phyloP scores from a whole-genome alignment of 2,329 filamentous ascomycete genomes.

The Leptographium radiaticola region DNA sequence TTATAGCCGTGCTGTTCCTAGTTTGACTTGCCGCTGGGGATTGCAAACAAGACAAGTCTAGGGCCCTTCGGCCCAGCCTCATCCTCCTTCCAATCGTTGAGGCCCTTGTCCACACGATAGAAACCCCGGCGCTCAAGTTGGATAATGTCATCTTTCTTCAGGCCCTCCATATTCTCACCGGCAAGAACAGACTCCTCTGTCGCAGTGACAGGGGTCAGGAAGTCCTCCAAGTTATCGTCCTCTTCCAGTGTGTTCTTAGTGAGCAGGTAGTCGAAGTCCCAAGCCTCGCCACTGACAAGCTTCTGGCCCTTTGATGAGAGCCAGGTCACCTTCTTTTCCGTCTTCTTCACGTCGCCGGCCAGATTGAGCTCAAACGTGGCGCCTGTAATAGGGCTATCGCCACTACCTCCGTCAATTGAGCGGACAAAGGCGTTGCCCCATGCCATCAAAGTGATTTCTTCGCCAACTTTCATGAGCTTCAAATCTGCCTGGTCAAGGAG shows the following conservation, averaged over 20 bases:
- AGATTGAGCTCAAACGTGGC: conserved; percentile 81
- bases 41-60: conserved; percentile 40
- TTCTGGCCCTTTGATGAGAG: conserved; percentile 63
- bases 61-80: conserved; percentile 35
- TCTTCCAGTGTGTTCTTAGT: conserved; percentile 91
- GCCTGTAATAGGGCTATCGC: conserved; percentile 46
- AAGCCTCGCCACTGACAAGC: conserved; percentile 70
- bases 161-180: conserved; percentile 63
- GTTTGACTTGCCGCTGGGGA: conserved; percentile 42
- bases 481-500: conserved; percentile 81
- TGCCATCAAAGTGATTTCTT: conserved; percentile 93
- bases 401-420: conserved; percentile 40
- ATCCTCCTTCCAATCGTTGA: conserved; percentile 34
- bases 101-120: conserved; percentile 67
- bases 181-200: conserved; percentile 62
- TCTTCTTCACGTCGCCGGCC: conserved; percentile 86
- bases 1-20: conserved; percentile 11
- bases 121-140: conserved; percentile 92
- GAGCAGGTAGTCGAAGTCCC: conserved; percentile 91
- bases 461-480: conserved; percentile 64
- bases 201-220: conserved; percentile 63
- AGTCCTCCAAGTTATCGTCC: conserved; percentile 75
- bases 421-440: conserved; percentile 85
- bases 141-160: conserved; percentile 83
- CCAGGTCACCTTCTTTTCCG: conserved; percentile 95